Conservation (phyloP, 306 rosid species). For the Castanea crenata region DNA sequence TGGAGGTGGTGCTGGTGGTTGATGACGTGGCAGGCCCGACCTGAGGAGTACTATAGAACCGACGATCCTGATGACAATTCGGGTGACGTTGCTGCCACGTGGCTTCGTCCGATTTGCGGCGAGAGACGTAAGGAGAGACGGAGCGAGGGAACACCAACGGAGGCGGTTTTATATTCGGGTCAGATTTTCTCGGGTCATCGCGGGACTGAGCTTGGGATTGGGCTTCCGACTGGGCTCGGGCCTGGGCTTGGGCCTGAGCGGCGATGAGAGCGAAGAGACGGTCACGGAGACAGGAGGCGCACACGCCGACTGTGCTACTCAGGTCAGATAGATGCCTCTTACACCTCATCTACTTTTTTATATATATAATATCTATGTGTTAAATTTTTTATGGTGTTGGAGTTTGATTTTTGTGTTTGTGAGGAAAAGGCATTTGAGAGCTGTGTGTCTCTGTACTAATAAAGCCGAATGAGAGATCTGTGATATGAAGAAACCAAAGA, state of each 20-base stretch:
- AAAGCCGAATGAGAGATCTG: slow-evolving; percentile 25
- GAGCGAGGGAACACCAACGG: slow-evolving; percentile 77
- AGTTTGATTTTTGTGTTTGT: neutral
- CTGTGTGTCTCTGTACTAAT: neutral
- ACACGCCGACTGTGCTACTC: slow-evolving; percentile 73
- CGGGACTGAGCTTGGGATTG: slow-evolving; percentile 38
- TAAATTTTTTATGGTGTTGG: too few relatives aligned
- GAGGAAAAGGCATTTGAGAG: too few relatives aligned
- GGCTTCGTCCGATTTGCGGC: slow-evolving; percentile 63
- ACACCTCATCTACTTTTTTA: slow-evolving; percentile 69
- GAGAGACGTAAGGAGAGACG: slow-evolving; percentile 80
- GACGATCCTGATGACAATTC: slow-evolving; percentile 15
- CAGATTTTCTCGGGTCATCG: slow-evolving; percentile 39
- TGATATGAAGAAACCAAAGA: slow-evolving; percentile 25
- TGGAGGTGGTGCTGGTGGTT: neutral
- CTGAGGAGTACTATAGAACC: slow-evolving; percentile 84
- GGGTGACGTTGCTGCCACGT: slow-evolving; percentile 27
- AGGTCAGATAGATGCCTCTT: slow-evolving; percentile 60
- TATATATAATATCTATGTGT: neutral
- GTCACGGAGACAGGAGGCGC: slow-evolving; percentile 85
- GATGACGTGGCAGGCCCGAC: slow-evolving; percentile 49
- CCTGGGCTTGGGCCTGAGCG: slow-evolving; percentile 55
- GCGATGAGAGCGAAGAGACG: slow-evolving; percentile 55
- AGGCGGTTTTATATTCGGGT: slow-evolving; percentile 36
- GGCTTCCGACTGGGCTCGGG: slow-evolving; percentile 40